These are phyloP conservation scores for Candida xiaguanensis DNA, from an alignment of 805 yeast species.

Conservation along the genomic window DNA sequence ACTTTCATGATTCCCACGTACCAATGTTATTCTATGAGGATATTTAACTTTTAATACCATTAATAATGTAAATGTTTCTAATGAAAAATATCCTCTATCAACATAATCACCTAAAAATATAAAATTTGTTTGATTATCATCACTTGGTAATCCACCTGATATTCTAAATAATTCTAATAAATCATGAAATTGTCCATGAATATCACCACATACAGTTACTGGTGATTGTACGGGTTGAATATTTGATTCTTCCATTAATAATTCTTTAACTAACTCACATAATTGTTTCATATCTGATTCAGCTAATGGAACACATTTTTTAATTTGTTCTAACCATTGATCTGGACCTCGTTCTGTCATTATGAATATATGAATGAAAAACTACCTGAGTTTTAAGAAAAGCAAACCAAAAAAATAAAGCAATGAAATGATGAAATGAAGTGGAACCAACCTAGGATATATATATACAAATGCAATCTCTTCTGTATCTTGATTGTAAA, in stretches of 20 bases:
- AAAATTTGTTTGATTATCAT: conserved; percentile 59
- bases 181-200: conserved; percentile 97
- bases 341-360: conserved; percentile 86
- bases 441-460: too few relatives aligned
- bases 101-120: conserved; percentile 94
- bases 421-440: too few relatives aligned
- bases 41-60: conserved; percentile 91
- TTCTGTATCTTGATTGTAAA: too few relatives aligned
- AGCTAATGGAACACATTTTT: conserved; percentile 81
- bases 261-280: conserved; percentile 92
- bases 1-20: conserved; percentile 96
- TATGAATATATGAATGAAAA: conserved; percentile 6
- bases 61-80: conserved; percentile 89
- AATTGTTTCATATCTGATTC: conserved; percentile 95
- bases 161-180: conserved; percentile 84
- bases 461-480: too few relatives aligned
- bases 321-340: conserved; percentile 91
- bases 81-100: conserved; percentile 93
- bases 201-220: conserved; percentile 95
- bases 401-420: too few relatives aligned
- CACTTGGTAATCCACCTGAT: conserved; percentile 88
- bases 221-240: conserved; percentile 93
- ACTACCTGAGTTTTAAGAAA: background rate
- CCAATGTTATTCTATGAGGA: conserved; percentile 82
- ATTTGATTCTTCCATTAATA: conserved; percentile 93